Evolutionary conservation across 2,329 filamentous ascomycete genomes (phyloP).

Genomic region (Penicillium frequentans): DNA sequence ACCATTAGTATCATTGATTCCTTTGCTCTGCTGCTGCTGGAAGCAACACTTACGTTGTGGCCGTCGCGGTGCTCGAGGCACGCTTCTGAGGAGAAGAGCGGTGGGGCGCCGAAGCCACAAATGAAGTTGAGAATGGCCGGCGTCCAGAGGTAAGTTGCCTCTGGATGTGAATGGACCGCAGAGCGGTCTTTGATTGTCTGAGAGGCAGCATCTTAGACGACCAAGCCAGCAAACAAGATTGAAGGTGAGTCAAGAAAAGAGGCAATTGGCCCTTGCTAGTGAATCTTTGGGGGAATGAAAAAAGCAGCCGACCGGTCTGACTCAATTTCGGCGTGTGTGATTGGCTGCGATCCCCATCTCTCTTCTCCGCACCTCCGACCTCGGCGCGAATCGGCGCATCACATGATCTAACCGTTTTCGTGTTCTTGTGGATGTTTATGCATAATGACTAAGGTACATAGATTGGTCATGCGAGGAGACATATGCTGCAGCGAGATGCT

Average conservation of each 20-base stretch:
- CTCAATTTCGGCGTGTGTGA: constrained; percentile 27
- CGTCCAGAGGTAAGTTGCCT: constrained; percentile 39
- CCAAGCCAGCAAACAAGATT: constrained; percentile 30
- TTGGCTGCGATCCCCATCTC: constrained; percentile 18
- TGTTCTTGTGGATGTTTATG: background rate
- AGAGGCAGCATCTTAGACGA: constrained; percentile 51
- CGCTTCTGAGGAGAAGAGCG: constrained; percentile 45
- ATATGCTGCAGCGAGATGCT: background rate
- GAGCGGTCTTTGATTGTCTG: constrained; percentile 49
- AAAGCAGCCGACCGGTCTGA: constrained; percentile 21
- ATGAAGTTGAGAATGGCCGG: constrained; percentile 47
- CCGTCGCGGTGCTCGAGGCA: constrained; percentile 49
- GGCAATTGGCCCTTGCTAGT: constrained; percentile 25
- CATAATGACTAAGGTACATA: background rate
- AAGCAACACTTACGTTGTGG: constrained; percentile 53
- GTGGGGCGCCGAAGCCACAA: constrained; percentile 47
- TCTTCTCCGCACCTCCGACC: constrained; percentile 28
- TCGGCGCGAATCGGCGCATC: constrained; percentile 23
- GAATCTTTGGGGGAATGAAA: constrained; percentile 22
- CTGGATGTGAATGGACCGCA: constrained; percentile 48
- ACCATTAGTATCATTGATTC: background rate
- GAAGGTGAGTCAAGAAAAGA: constrained; percentile 18
- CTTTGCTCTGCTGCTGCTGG: constrained; percentile 10
- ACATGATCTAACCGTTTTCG: constrained; percentile 16
- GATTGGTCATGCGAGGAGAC: background rate